phyloP scores from a whole-genome alignment of 1,284 basidiomycete species.

The Coniferiporia sulphurascens region DNA sequence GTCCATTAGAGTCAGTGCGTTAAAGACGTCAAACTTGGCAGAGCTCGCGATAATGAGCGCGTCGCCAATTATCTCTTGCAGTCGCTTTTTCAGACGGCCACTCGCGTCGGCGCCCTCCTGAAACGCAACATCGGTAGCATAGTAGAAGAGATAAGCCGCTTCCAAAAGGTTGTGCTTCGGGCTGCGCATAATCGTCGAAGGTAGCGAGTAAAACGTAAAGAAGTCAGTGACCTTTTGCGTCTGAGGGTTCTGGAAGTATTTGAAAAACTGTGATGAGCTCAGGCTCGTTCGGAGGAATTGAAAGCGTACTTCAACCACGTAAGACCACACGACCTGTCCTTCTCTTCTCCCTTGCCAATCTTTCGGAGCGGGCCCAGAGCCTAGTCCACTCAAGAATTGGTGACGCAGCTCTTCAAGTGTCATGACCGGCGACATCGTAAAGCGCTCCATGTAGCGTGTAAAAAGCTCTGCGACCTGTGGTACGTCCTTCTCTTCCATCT shows the following conservation, averaged over 20 bases:
- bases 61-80: slow-evolving; percentile 73
- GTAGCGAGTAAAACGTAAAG: slow-evolving; percentile 95
- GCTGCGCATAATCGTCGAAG: slow-evolving; percentile 81
- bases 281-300: not conserved
- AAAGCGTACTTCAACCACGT: slow-evolving; percentile 83
- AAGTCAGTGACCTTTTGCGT: slow-evolving; percentile 89
- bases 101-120: slow-evolving; percentile 54
- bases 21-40: slow-evolving; percentile 93
- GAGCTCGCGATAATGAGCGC: slow-evolving; percentile 74
- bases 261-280: not conserved
- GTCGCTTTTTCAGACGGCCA: slow-evolving; percentile 60
- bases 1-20: slow-evolving; percentile 93
- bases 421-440: slow-evolving; percentile 81
- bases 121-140: slow-evolving; percentile 68
- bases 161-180: slow-evolving; percentile 64
- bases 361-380: slow-evolving; percentile 50
- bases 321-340: slow-evolving; percentile 92
- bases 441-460: slow-evolving; percentile 78
- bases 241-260: slow-evolving; percentile 59
- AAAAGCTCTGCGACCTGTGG: slow-evolving; percentile 72
- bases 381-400: slow-evolving; percentile 84
- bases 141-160: slow-evolving; percentile 93
- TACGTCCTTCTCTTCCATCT: slow-evolving; percentile 84
- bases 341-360: slow-evolving; percentile 50
- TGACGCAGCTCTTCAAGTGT: slow-evolving; percentile 80